These are phyloP conservation scores for Rhododendron mucronatum DNA, from an alignment of 148 eudicot species.

Conservation along the genomic window DNA sequence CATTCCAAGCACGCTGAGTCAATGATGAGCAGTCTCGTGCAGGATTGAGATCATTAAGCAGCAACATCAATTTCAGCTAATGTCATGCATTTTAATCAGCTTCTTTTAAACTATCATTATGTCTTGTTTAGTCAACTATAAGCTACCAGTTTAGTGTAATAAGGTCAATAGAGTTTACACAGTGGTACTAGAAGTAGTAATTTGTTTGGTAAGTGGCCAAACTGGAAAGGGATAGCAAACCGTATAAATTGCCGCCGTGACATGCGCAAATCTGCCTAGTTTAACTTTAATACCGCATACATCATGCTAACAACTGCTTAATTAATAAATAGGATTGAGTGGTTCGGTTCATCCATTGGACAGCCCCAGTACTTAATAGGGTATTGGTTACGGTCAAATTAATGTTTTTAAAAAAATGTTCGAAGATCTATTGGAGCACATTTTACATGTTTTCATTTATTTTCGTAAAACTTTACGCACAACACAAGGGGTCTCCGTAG, in stretches of 20 bases:
- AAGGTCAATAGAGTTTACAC: neutral
- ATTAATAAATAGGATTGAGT: too few species aligned
- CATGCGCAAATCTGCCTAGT: neutral
- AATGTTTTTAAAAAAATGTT: too few species aligned
- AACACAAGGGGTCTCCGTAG: neutral
- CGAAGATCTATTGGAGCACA: neutral
- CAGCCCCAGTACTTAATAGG: neutral
- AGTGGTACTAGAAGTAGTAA: neutral
- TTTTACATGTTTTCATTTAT: neutral
- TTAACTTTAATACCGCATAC: neutral
- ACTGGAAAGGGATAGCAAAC: neutral
- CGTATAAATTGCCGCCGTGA: neutral
- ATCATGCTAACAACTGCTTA: neutral
- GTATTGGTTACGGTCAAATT: neutral
- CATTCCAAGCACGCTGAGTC: neutral
- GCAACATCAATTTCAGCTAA: constrained; percentile 4
- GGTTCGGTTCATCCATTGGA: too few species aligned
- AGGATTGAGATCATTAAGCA: constrained; percentile 1
- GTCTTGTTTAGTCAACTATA: neutral
- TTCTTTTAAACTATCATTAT: neutral
- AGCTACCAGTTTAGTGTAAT: too few species aligned
- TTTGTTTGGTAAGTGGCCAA: neutral
- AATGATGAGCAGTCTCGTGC: neutral
- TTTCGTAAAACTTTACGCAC: neutral
- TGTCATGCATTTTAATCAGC: neutral